Conservation (phyloP, 2,329 filamentous ascomycete species). For the Apiospora phragmitis region DNA sequence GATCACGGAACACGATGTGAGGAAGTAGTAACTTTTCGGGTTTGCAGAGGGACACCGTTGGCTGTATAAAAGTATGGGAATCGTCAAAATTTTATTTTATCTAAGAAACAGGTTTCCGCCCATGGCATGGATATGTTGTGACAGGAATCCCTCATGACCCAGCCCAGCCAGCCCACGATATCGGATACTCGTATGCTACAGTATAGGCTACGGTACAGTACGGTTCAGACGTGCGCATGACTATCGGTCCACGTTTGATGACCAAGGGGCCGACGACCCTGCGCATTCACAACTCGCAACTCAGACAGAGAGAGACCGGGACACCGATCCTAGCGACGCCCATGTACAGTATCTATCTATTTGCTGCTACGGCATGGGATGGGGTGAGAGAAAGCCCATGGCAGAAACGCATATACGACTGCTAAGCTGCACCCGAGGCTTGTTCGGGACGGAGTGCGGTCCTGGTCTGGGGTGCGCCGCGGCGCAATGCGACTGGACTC, state of each 20-base stretch:
- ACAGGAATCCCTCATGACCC: background rate
- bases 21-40: background rate
- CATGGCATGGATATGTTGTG: background rate
- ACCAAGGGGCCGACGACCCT: background rate
- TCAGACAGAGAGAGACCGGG: background rate
- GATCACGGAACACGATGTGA: background rate
- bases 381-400: background rate
- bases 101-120: background rate
- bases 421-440: background rate
- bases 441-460: background rate
- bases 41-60: background rate
- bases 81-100: background rate
- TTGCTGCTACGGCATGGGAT: background rate
- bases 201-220: background rate
- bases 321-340: background rate
- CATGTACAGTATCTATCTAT: no score
- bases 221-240: background rate
- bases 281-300: background rate
- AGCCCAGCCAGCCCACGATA: background rate
- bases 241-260: constrained; percentile 1
- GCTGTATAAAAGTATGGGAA: background rate
- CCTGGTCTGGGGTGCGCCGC: background rate
- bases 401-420: background rate
- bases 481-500: background rate
- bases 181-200: background rate